Base-by-base conservation (phyloP, 2,329 filamentous ascomycete genomes). In the Talaromyces sp. region DNA sequence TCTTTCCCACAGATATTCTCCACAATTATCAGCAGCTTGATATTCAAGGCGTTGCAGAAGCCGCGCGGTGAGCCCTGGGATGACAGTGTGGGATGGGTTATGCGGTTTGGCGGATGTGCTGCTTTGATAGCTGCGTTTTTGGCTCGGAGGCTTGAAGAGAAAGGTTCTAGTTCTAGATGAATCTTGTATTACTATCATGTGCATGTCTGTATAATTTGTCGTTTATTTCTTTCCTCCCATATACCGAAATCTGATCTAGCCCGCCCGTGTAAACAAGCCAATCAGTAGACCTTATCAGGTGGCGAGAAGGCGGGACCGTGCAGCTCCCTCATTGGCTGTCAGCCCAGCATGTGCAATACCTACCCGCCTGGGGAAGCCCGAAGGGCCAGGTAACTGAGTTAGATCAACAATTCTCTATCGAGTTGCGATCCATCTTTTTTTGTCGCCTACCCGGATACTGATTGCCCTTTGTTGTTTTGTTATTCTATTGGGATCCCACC, bases 1-100 rank as follows among this genome's bases (percentile, higher is more conserved):
- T 91, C 92, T 0, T 86, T 91, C 5, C 93, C 93, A 1, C 93
- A 97, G 70, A 92, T 97, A 61, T 81, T 97, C 56, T 91, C 93
- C 10, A 97, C 91, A 5, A 76, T 97, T 28, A 85, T 89, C 22
- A 93, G 89, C 60, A 91, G 88, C 68, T 78, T 88, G 60, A 89
- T 97, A 62, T 97, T 97, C 77, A 87, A 85, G 68, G 77, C 87
- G 40, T 82, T 93, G 67, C 92, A 97, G 76, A 96, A 96, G 73
- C 91, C 90, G 0, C 82, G 93, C 62, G 92, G 91, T 4, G 84
- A 82, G 4, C 88, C 90, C 0, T 92, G 91, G 35, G 93, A 97
- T 74, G 85, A 88, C 63, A 95, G 89, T 71, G 89, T 97, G 52
- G 86, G 87, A 15, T 90, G 93, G 77, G 91, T 96, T 41, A 77